Evolutionary conservation across 352 stramenopile species (phyloP).

Genomic region (Phytophthora chlamydospora): DNA sequence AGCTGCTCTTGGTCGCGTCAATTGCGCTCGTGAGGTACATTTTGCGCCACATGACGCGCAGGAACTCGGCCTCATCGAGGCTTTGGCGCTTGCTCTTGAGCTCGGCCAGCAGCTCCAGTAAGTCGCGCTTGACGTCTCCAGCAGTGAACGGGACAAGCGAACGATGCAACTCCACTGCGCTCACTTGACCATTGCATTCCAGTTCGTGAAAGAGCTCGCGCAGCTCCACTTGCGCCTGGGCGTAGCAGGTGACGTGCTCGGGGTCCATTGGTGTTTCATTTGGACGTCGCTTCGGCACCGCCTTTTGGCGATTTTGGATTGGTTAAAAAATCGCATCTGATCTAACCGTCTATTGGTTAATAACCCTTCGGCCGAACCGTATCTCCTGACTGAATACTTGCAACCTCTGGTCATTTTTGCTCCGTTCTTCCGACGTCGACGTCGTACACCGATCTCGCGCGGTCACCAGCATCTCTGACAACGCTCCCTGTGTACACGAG

Average conservation of each 20-base stretch:
- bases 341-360: too few relatives aligned
- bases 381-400: too few relatives aligned
- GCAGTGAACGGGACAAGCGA: slow-evolving; percentile 63
- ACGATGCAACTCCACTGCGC: slow-evolving; percentile 47
- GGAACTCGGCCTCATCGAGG: slow-evolving; percentile 68
- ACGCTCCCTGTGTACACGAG: slow-evolving; percentile 1
- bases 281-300: slow-evolving; percentile 28
- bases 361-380: too few relatives aligned
- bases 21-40: slow-evolving; percentile 66
- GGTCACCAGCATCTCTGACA: not conserved
- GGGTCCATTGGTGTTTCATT: slow-evolving; percentile 52
- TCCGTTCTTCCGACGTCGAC: too few relatives aligned
- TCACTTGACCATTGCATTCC: slow-evolving; percentile 53
- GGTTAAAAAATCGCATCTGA: slow-evolving; percentile 28
- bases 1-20: slow-evolving; percentile 30
- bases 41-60: slow-evolving; percentile 65
- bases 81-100: slow-evolving; percentile 45
- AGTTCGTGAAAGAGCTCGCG: slow-evolving; percentile 68
- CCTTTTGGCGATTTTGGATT: slow-evolving; percentile 37
- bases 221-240: slow-evolving; percentile 56
- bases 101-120: slow-evolving; percentile 61
- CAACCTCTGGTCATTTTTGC: too few relatives aligned
- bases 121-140: slow-evolving; percentile 57
- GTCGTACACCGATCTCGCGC: too few relatives aligned
- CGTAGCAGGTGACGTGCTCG: slow-evolving; percentile 46